These are phyloP conservation scores for Podaxis carcinomalis DNA, from an alignment of 768 basidiomycete species.

Conservation along the genomic window DNA sequence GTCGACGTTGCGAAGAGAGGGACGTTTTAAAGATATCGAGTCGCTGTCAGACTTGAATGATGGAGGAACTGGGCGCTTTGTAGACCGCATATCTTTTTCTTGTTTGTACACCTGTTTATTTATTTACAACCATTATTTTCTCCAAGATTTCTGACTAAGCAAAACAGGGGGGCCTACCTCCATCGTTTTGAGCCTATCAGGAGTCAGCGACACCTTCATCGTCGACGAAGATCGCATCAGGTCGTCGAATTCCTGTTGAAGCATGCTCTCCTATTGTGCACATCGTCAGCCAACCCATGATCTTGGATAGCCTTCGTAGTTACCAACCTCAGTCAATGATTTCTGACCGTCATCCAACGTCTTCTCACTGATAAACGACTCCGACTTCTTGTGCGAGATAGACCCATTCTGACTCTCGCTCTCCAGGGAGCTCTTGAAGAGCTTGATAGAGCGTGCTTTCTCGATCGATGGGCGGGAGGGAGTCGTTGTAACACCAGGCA, in stretches of 20 bases:
- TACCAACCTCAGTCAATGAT: conserved; percentile 30
- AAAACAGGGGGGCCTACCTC: conserved; percentile 57
- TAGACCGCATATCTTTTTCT: conserved; percentile 54
- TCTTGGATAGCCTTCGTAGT: conserved; percentile 8
- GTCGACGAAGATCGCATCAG: conserved; percentile 87
- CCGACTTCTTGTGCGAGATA: conserved; percentile 43
- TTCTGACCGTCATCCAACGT: conserved; percentile 27
- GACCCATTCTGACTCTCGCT: conserved; percentile 32
- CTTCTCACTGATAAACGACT: conserved; percentile 49
- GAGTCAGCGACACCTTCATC: conserved; percentile 94
- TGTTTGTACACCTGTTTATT: conserved; percentile 70
- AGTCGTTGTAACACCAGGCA: conserved; percentile 18
- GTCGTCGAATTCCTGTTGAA: conserved; percentile 86
- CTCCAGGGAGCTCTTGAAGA: conserved; percentile 45
- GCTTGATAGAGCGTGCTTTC: conserved; percentile 57
- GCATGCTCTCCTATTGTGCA: conserved; percentile 42
- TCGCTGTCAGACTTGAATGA: conserved; percentile 32
- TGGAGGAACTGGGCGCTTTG: conserved; percentile 33
- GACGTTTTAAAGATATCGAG: conserved; percentile 28
- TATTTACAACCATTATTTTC: conserved; percentile 28
- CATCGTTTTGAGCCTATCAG: conserved; percentile 89
- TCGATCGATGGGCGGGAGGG: conserved; percentile 58
- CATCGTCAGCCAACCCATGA: conserved; percentile 11
- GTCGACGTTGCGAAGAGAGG: conserved; percentile 52
- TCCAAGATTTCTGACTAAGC: conserved; percentile 27